Evolutionary conservation across 2,329 filamentous ascomycete species (phyloP).

Genomic region (Orbilia brochopaga): DNA sequence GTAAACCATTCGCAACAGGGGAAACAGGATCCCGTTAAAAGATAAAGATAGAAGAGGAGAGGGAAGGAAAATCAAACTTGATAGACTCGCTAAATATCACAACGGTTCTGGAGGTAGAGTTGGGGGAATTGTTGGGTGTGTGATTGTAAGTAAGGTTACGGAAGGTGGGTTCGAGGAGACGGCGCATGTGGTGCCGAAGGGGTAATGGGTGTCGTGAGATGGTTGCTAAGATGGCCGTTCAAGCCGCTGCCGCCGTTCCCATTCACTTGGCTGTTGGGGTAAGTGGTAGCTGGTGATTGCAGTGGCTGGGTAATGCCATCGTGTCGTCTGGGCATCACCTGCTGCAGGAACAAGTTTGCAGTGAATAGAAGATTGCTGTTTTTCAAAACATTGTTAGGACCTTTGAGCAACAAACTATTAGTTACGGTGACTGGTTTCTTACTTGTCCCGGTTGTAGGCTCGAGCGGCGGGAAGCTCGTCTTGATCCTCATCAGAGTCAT

Average conservation of each 20-base stretch:
- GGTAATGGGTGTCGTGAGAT: slow-evolving; percentile 28
- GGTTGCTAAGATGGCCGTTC: neutral
- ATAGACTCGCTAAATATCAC: slow-evolving; percentile 48
- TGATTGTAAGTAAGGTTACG: slow-evolving; percentile 18
- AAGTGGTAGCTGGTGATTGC: slow-evolving; percentile 26
- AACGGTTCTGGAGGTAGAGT: slow-evolving; percentile 22
- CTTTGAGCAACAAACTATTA: neutral
- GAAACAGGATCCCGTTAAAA: slow-evolving; percentile 11
- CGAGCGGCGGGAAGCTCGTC: slow-evolving; percentile 18
- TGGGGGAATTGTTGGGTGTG: slow-evolving; percentile 17
- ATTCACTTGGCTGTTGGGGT: neutral
- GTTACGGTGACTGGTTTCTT: neutral
- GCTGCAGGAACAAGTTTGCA: slow-evolving; percentile 45
- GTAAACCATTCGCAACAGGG: neutral
- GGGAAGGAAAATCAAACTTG: slow-evolving; percentile 14
- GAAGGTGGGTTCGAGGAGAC: slow-evolving; percentile 23
- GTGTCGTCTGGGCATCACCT: slow-evolving; percentile 44
- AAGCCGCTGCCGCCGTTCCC: neutral
- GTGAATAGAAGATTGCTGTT: slow-evolving; percentile 28
- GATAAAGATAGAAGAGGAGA: slow-evolving; percentile 35
- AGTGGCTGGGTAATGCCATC: slow-evolving; percentile 27
- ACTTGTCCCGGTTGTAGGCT: slow-evolving; percentile 41
- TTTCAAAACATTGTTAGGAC: neutral
- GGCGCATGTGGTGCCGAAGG: slow-evolving; percentile 25
- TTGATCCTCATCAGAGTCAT: slow-evolving; percentile 44